Percentiles rank a stretch among this genome's conserved stretches.
phyloP scores from a whole-genome alignment of 2,329 filamentous ascomycete genomes.

The Aphanocladium album region DNA sequence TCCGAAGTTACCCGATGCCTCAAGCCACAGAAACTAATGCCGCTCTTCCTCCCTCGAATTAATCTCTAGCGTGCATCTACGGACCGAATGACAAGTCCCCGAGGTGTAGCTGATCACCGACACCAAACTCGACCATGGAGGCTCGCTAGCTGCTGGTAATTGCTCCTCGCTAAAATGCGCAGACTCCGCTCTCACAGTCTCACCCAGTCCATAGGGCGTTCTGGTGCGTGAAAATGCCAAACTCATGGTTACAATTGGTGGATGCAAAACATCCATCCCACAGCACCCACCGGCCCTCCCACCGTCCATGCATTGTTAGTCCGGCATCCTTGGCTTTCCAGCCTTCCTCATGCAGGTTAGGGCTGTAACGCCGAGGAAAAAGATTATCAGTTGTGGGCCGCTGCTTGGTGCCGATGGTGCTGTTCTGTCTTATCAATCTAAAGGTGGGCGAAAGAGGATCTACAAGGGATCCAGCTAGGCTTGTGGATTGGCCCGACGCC shows the following conservation, averaged over 20 bases:
- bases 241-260: neutral
- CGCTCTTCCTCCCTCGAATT: no score
- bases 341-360: neutral
- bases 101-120: no score
- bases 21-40: no score
- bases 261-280: neutral
- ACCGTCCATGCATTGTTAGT: neutral
- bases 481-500: neutral
- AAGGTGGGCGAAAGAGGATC: neutral
- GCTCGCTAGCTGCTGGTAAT: no score
- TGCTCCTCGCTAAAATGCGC: no score
- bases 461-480: neutral
- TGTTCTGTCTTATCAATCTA: constrained; percentile 7
- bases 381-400: constrained; percentile 9
- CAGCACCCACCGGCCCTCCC: neutral
- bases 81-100: no score
- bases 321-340: no score
- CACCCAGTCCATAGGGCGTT: neutral
- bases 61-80: no score
- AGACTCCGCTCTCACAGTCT: neutral
- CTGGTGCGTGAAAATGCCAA: neutral
- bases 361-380: neutral
- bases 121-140: no score
- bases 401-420: no score
- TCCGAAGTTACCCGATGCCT: no score